Base-by-base conservation (phyloP, 495 filamentous ascomycete genomes). In the Aspergillus heteromorphus region DNA sequence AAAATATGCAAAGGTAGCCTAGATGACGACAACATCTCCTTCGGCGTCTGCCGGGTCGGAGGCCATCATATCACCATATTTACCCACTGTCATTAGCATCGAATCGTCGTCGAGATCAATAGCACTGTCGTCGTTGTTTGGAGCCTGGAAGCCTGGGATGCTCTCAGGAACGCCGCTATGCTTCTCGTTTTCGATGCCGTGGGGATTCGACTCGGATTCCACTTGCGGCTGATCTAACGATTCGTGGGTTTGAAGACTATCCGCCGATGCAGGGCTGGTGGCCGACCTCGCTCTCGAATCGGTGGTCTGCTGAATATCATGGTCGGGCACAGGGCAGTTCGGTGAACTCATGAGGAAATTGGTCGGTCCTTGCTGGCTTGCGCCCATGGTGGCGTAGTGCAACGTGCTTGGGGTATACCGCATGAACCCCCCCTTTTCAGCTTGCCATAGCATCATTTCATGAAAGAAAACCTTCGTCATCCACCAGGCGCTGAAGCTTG, bases 381-480 rank as follows among this genome's bases (percentile, higher is more conserved):
- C 55, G 17, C 66, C 64, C 40, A 70, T 66, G 43, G 64, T 68
- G 41, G 73, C 67, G 53, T 57, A 75, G 54, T 79, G 73, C 34
- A 74, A 51, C n/a, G 68, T 70, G 42, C 67, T 68, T 3, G 78
- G 73, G 10, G 63, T 74, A 57, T 84, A 80, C 43, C 83, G 81
- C 77, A 97, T 83, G 65, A 97, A 97, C 0, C 93, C 93, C 17
- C 93, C 93, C 52, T 91, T 87, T 62, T 96, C 91, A 0, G 90
- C 92, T 59, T 95, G 78, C 82, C 93, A 97, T 34, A 85, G 73
- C 61, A 91, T 83, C 91, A 95, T 95, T 71, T 97, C 93, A 65
- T 97, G 92, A 49, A 98, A 82, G 77, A 91, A 98, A 49, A 92
- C 90, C 65, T 97, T 96, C n/a, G 89, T 91, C 50, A 96, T 87